Base-by-base conservation (phyloP, 345 rosid genomes). In the Heritiera fomes region DNA sequence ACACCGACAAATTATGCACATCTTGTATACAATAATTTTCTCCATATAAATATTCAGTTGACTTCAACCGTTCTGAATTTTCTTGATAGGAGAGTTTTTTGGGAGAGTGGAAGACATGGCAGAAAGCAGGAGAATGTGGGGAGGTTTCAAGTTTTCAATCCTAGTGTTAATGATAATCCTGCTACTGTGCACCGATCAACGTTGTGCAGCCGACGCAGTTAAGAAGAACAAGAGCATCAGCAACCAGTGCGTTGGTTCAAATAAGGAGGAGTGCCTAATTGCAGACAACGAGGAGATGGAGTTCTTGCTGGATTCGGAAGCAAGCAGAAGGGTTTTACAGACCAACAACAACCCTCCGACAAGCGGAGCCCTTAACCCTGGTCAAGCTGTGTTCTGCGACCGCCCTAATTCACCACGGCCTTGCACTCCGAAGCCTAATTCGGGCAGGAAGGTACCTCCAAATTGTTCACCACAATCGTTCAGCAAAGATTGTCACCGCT, bases 371-470 rank as follows among this genome's bases (percentile, higher is more conserved):
- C 58, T 28, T 7, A 0, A 13, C 20, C n/a, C 20, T 6, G 2
- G 0, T 49, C 7, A 1, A 17, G 40, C 74, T 13, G 74, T 0
- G 7, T 40, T 40, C 8, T 69, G 73, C 47, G 58, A 0, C 41
- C 56, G 38, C 38, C 38, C 38, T 34, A 34, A 34, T 34, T 34
- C 38, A 34, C 38, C 38, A 34, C 3, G 38, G 38, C 1, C 58
- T 23, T 69, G 73, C n/a, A 0, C 0, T 3, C 38, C 73, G 12
- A 0, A 0, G 0, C 12, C 2, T 0, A 47, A 69, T 69, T 0
- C 40, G 15, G n/a, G 40, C 3, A 23, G 0, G 5, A 69, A 46
- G 40, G 41, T 47, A 45, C 40, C 73, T 69, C 73, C 73, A 23
- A 46, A 69, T 23, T 69, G 73, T 69, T 0, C 56, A 20, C n/a